Evolutionary conservation across 1,284 basidiomycete species (phyloP).

Genomic region (Porogramme epimiltina): DNA sequence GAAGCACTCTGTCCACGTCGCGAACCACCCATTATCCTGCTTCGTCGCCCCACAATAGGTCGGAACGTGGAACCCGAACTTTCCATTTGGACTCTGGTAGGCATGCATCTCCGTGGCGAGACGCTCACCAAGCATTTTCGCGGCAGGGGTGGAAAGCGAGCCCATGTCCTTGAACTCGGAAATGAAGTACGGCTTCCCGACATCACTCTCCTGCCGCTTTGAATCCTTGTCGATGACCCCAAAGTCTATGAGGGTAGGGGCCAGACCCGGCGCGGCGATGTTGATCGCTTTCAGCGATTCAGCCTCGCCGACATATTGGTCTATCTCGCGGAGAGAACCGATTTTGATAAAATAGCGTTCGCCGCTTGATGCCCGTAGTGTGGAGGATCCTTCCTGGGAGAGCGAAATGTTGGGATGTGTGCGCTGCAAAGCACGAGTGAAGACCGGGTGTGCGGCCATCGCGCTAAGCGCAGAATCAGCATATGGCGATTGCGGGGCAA

Average conservation of each 20-base stretch:
- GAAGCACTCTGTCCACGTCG: conserved; percentile 75
- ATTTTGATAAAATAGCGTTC: conserved; percentile 62
- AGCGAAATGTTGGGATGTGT: conserved; percentile 54
- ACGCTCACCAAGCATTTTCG: conserved; percentile 59
- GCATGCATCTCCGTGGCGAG: conserved; percentile 66
- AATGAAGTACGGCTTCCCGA: conserved; percentile 66
- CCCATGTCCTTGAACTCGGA: conserved; percentile 72
- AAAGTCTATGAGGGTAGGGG: conserved; percentile 60
- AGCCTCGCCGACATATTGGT: conserved; percentile 76
- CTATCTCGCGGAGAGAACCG: conserved; percentile 50
- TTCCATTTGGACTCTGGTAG: conserved; percentile 50
- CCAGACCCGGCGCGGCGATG: conserved; percentile 65
- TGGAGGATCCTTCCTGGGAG: conserved; percentile 24
- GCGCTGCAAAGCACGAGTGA: conserved; percentile 46
- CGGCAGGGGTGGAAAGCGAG: conserved; percentile 48
- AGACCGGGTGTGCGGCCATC: conserved; percentile 26
- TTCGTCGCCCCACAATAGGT: conserved; percentile 84
- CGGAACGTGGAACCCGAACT: conserved; percentile 74
- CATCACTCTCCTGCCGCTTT: conserved; percentile 30
- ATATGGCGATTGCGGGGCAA: too few species aligned
- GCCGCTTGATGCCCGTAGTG: conserved; percentile 52
- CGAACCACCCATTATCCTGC: conserved; percentile 75
- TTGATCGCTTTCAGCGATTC: conserved; percentile 69
- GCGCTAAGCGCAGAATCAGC: too few species aligned
- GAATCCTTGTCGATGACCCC: conserved; percentile 42